These are phyloP conservation scores for Lipomyces anomalus DNA, from an alignment of 805 yeast genomes.

Conservation along the genomic window DNA sequence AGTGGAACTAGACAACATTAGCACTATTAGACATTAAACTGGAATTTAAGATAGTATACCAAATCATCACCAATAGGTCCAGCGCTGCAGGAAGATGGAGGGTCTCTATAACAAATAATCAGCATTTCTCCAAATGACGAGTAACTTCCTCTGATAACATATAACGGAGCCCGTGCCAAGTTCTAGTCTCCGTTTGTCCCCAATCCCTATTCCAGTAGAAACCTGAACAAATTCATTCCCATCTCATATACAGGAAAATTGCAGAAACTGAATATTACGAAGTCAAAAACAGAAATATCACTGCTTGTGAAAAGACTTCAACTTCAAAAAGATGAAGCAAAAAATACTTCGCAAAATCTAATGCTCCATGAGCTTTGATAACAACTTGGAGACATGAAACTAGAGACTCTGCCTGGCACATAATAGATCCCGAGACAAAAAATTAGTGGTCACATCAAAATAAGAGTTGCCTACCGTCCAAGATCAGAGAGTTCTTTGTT, in stretches of 20 bases:
- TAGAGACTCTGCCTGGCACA: too few relatives aligned
- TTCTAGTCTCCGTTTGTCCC: conserved; percentile 2
- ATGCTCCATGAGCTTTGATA: too few relatives aligned
- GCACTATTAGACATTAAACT: not conserved
- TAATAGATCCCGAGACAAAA: too few relatives aligned
- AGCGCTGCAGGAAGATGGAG: conserved; percentile 97
- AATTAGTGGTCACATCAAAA: too few relatives aligned
- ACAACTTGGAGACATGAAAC: too few relatives aligned
- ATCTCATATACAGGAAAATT: not conserved
- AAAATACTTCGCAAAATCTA: too few relatives aligned
- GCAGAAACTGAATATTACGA: not conserved
- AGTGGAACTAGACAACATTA: conserved; percentile 56
- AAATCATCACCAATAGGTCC: conserved; percentile 98
- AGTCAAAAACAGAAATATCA: too few relatives aligned
- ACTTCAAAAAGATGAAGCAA: too few relatives aligned
- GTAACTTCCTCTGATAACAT: not conserved
- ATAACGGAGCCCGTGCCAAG: conserved; percentile 1
- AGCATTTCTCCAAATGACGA: not conserved
- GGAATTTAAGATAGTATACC: conserved; percentile 14
- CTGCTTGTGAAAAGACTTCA: too few relatives aligned
- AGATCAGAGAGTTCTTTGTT: conserved; percentile 92
- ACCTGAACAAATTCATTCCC: too few relatives aligned
- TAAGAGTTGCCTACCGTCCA: conserved; percentile 86
- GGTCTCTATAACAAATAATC: conserved; percentile 58
- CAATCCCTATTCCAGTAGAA: conserved; percentile 17